phyloP scores from a whole-genome alignment of 2,329 filamentous ascomycete species.

The Atkinsonella texensis region DNA sequence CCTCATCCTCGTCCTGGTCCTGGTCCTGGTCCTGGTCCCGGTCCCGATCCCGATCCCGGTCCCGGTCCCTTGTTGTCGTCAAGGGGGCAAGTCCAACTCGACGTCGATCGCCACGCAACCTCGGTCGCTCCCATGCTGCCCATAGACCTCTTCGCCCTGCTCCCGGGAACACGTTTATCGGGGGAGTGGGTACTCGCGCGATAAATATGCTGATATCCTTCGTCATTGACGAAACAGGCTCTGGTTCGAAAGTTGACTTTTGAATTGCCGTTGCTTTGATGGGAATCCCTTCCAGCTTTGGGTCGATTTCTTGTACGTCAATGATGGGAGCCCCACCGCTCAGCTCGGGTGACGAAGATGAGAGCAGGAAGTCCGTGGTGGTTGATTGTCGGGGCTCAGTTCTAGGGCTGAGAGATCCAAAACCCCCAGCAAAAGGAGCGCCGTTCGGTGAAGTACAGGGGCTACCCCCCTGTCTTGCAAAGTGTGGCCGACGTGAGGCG shows the following conservation, averaged over 20 bases:
- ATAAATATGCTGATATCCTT: slow-evolving; percentile 16
- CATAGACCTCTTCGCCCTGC: background rate
- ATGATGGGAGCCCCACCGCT: slow-evolving; percentile 33
- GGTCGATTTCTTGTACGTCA: slow-evolving; percentile 45
- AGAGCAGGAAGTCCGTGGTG: slow-evolving; percentile 23
- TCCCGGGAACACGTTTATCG: slow-evolving; percentile 1
- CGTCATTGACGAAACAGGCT: slow-evolving; percentile 17
- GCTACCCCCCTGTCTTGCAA: slow-evolving; percentile 16
- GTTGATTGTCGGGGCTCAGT: slow-evolving; percentile 28
- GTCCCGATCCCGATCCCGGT: slow-evolving; percentile 12
- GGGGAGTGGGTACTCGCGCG: slow-evolving; percentile 16
- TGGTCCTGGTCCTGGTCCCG: slow-evolving; percentile 16
- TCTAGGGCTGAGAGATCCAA: slow-evolving; percentile 30
- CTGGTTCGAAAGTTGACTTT: slow-evolving; percentile 32
- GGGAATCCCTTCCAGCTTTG: slow-evolving; percentile 46
- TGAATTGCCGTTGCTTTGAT: slow-evolving; percentile 42
- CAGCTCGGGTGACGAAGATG: slow-evolving; percentile 17
- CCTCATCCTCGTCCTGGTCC: slow-evolving; percentile 13
- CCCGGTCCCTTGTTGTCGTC: slow-evolving; percentile 22
- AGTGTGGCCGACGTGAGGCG: slow-evolving; percentile 22
- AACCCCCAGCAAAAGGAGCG: slow-evolving; percentile 24
- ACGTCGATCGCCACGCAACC: slow-evolving; percentile 3
- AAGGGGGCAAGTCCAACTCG: slow-evolving; percentile 4
- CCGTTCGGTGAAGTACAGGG: slow-evolving; percentile 22
- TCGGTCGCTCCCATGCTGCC: slow-evolving; percentile 2